A percentile compares a stretch with the other conserved stretches of the same genome.
Conservation (phyloP, 352 stramenopile genomes). For the Globisporangium radiosum region DNA sequence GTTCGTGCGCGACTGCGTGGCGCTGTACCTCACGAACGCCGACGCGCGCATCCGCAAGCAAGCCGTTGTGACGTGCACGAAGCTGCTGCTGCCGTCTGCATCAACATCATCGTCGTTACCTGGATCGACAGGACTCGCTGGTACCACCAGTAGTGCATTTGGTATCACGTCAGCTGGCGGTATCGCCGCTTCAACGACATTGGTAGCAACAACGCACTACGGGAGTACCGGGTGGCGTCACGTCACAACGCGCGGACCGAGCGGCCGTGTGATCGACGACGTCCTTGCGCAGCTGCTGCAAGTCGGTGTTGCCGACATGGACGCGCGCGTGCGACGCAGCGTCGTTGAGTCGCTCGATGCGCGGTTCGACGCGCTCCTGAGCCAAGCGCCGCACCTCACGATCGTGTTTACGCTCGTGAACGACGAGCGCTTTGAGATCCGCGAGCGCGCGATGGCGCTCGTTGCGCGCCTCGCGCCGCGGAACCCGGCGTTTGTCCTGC, state of each 20-base stretch:
- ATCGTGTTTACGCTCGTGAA: conserved; percentile 94
- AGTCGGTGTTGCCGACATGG: conserved; percentile 91
- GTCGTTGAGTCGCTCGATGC: conserved; percentile 91
- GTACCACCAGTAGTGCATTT: neutral
- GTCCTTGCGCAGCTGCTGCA: conserved; percentile 90
- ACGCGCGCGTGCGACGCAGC: conserved; percentile 86
- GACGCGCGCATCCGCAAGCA: conserved; percentile 89
- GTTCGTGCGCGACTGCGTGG: conserved; percentile 93
- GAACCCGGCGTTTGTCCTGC: conserved; percentile 96
- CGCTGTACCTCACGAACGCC: conserved; percentile 88
- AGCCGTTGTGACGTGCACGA: conserved; percentile 77
- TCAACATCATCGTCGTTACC: too few species aligned
- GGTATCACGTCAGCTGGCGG: too few species aligned
- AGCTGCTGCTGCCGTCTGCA: conserved; percentile 50
- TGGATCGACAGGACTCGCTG: too few species aligned
- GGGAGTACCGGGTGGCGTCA: conserved; percentile 33
- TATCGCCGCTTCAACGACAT: too few species aligned
- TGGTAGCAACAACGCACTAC: too few species aligned
- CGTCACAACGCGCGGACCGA: conserved; percentile 76
- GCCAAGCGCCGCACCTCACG: conserved; percentile 89
- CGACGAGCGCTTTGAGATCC: conserved; percentile 87
- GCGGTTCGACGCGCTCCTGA: conserved; percentile 92
- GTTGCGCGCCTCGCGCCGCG: conserved; percentile 90
- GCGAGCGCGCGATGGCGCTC: conserved; percentile 88
- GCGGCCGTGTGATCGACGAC: conserved; percentile 89